Base-by-base conservation (phyloP, 495 filamentous ascomycete species). In the Tuber microsphaerosporum region DNA sequence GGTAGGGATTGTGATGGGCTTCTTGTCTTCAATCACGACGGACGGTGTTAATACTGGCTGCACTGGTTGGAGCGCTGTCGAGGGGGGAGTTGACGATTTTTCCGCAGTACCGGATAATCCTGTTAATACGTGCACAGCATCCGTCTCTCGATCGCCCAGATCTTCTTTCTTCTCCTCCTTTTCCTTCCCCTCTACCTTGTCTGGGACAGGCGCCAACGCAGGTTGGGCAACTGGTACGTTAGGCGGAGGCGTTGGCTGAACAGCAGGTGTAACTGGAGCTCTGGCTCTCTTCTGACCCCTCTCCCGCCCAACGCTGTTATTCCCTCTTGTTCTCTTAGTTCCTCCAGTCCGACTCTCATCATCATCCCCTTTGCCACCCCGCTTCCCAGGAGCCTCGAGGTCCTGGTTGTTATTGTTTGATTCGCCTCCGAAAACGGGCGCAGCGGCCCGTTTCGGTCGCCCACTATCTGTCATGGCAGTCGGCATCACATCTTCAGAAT, bases 341-440 rank as follows among this genome's bases (percentile, higher is more conserved):
- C 73, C 83, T 77, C 81, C 88, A 87, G 41, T 87, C 84, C 39
- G 82, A 85, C 46, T 89, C 87, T 89, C 89, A 43, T 79, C 83
- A 72, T 88, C 87, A 75, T 88, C 86, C 20, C 73, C 76, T 16
- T 68, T 48, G 19, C 61, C 74, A 10, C 61, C 43, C 41, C 70
- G 77, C 39, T 71, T 61, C 14, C 81, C 74, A 42, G 73, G 17
- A 17, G 69, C 26, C 22, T 79, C 77, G 17, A 73, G 17, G 72
- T 79, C 77, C 42, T 71, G 43, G 16, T 72, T 84, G 46, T 74
- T 75, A 42, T 85, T 80, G 44, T 69, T 80, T 31, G 71, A 51
- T 51, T 83, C 87, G 46, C 89, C 88, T 34, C 91, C 91, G 84
- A 93, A 93, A 0, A 87, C 89, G 10, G 91, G 91, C 2, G 91